Conservation (phyloP, 192 early-diverging fungal genomes). For the Oehlia diaphana region DNA sequence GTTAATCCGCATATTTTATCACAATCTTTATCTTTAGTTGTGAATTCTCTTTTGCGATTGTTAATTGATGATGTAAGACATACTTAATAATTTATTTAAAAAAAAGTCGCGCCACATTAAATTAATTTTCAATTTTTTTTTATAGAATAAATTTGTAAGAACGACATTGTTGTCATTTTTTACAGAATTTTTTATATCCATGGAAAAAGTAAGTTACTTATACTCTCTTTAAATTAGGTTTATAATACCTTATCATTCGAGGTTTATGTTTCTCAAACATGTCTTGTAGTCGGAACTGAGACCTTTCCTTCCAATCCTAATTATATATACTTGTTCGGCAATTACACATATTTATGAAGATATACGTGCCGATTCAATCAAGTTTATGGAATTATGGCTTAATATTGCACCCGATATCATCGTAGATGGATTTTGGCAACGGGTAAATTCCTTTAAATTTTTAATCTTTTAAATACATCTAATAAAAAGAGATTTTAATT, state of each 20-base stretch:
- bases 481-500: constrained; percentile 41
- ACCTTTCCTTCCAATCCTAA: constrained; percentile 77
- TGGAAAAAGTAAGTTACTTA: constrained; percentile 35
- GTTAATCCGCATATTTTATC: constrained; percentile 46
- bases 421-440: constrained; percentile 64
- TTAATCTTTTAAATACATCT: background rate
- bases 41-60: constrained; percentile 49
- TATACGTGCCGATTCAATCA: constrained; percentile 77
- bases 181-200: constrained; percentile 30
- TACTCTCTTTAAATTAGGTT: background rate
- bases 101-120: too few relatives aligned
- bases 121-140: background rate
- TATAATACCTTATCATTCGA: background rate
- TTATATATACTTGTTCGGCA: constrained; percentile 80
- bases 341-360: constrained; percentile 91
- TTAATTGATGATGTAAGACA: constrained; percentile 53
- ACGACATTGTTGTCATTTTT: constrained; percentile 40
- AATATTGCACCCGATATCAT: constrained; percentile 62
- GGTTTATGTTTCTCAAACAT: background rate
- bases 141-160: constrained; percentile 43
- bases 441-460: constrained; percentile 42
- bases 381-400: constrained; percentile 75
- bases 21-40: constrained; percentile 42
- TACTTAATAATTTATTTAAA: background rate
- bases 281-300: constrained; percentile 55